These are phyloP conservation scores for Trichophyton mentagrophytes DNA, from an alignment of 2,329 filamentous ascomycete species.

Conservation along the genomic window DNA sequence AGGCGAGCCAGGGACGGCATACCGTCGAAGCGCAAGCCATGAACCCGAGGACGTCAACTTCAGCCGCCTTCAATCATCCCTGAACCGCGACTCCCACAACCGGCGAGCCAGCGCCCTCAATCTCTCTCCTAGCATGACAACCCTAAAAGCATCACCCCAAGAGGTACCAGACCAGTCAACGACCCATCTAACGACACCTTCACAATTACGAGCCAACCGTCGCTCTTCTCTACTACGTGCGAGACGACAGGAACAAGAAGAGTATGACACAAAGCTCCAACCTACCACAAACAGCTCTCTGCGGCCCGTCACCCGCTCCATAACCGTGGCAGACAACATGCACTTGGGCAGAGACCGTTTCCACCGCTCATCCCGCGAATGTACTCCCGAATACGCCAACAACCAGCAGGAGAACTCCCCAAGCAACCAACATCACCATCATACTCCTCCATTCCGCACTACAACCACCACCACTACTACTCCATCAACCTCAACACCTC, in stretches of 20 bases:
- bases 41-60: constrained; percentile 25
- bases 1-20: constrained; percentile 20
- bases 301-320: constrained; percentile 32
- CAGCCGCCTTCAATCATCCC: constrained; percentile 14
- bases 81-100: constrained; percentile 18
- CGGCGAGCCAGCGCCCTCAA: constrained; percentile 28
- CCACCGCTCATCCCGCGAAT: background rate
- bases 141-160: constrained; percentile 16
- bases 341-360: background rate
- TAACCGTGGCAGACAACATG: constrained; percentile 18
- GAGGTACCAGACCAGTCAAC: constrained; percentile 18
- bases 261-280: constrained; percentile 25
- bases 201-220: constrained; percentile 27
- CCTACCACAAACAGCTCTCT: constrained; percentile 12
- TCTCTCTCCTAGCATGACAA: constrained; percentile 16
- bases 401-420: constrained; percentile 1
- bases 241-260: constrained; percentile 25
- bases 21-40: constrained; percentile 27
- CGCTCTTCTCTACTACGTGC: constrained; percentile 25
- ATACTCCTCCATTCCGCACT: constrained; percentile 17
- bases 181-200: constrained; percentile 19
- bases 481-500: constrained; percentile 15
- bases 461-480: constrained; percentile 15
- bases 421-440: constrained; percentile 17
- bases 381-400: background rate